Evolutionary conservation across 2,329 filamentous ascomycete genomes (phyloP).

Genomic region (Aspergillus amoenus): DNA sequence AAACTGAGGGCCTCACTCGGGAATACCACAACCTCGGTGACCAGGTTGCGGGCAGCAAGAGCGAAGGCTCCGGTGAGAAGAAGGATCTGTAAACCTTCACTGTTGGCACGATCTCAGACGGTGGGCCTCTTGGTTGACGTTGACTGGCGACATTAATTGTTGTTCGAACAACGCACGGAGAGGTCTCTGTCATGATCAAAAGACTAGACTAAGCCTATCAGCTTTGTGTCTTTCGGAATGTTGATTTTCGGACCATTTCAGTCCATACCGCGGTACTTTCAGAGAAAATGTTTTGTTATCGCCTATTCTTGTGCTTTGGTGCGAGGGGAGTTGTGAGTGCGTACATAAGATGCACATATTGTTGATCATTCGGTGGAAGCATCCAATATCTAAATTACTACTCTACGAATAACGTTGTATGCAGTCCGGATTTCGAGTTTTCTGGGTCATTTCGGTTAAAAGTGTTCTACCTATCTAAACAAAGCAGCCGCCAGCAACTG

Average conservation of each 20-base stretch:
- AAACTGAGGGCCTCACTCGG: slow-evolving; percentile 75
- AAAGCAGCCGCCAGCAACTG: too few relatives aligned
- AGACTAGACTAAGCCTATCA: not conserved
- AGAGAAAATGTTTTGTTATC: not conserved
- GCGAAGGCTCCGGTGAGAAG: slow-evolving; percentile 49
- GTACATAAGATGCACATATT: not conserved
- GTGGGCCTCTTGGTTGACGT: not conserved
- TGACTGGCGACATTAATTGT: not conserved
- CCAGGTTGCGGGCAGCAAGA: slow-evolving; percentile 61
- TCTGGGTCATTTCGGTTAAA: too few relatives aligned
- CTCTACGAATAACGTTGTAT: not conserved
- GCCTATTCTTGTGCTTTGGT: not conserved
- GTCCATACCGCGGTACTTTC: not conserved
- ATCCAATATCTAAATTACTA: not conserved
- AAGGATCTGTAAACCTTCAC: slow-evolving; percentile 51
- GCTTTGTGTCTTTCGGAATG: not conserved
- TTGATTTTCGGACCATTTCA: not conserved
- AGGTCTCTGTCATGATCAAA: not conserved
- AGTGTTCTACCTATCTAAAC: too few relatives aligned
- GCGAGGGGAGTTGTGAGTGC: not conserved
- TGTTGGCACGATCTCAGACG: not conserved
- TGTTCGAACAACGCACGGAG: not conserved
- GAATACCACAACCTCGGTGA: slow-evolving; percentile 88
- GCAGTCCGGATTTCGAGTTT: not conserved
- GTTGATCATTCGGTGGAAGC: not conserved